Conservation (phyloP, 305 asterid species). For the Fraxinus nigra region DNA sequence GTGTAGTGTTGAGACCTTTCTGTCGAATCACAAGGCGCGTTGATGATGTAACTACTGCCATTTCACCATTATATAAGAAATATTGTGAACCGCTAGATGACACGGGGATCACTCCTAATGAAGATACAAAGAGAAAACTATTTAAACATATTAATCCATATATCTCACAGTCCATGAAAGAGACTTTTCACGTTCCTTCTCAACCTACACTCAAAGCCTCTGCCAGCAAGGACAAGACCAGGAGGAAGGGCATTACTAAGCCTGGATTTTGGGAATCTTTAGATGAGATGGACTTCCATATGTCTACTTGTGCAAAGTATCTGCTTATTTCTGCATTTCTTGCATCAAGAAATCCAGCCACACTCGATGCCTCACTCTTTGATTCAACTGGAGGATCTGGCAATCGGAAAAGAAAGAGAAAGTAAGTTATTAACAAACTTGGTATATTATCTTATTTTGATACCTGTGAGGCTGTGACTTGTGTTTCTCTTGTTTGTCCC, state of each 20-base stretch:
- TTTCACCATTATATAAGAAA: constrained; percentile 66
- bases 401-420: constrained; percentile 71
- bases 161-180: constrained; percentile 56
- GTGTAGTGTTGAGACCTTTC: constrained; percentile 74
- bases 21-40: constrained; percentile 75
- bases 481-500: constrained; percentile 3
- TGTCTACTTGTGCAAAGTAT: constrained; percentile 85
- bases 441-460: constrained; percentile 2
- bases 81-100: constrained; percentile 81
- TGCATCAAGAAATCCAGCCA: constrained; percentile 96
- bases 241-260: constrained; percentile 39
- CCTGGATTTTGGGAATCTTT: constrained; percentile 39
- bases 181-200: constrained; percentile 52
- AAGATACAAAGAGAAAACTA: constrained; percentile 60
- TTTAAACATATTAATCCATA: constrained; percentile 61
- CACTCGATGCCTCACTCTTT: constrained; percentile 87
- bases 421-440: constrained; percentile 47
- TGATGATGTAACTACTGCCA: constrained; percentile 68
- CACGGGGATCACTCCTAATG: constrained; percentile 46
- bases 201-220: constrained; percentile 38
- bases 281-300: constrained; percentile 62
- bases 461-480: constrained; percentile 13
- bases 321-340: constrained; percentile 88
- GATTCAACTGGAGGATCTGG: constrained; percentile 88
- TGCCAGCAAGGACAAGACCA: constrained; percentile 34